Conservation (phyloP, 73 alveolate species). For the Symbiodinium pilosum region DNA sequence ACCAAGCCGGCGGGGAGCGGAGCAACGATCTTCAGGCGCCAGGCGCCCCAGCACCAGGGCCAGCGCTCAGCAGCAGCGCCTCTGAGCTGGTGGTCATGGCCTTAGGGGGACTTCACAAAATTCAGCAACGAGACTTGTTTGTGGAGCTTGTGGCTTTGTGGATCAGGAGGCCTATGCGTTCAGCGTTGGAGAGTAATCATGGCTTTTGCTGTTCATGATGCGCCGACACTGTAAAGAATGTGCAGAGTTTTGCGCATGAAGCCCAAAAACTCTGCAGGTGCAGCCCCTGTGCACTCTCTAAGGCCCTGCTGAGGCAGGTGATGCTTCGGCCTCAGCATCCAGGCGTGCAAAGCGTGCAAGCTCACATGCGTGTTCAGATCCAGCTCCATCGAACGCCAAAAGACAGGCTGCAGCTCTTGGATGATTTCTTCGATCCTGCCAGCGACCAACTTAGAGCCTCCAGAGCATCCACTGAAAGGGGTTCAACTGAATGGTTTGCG, state of each 20-base stretch:
- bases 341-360: too few relatives aligned
- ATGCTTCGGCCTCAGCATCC: conserved; percentile 18
- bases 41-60: background rate
- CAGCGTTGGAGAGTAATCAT: background rate
- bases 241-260: too few relatives aligned
- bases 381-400: too few relatives aligned
- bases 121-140: too few relatives aligned
- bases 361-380: too few relatives aligned
- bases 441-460: background rate
- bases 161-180: background rate
- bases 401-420: conserved; percentile 65
- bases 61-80: background rate
- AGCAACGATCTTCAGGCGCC: background rate
- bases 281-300: too few relatives aligned
- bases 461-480: background rate
- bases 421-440: conserved; percentile 64
- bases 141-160: background rate
- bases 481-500: too few relatives aligned
- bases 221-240: too few relatives aligned
- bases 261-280: too few relatives aligned
- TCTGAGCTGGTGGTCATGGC: background rate
- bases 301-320: conserved; percentile 87
- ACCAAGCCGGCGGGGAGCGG: too few relatives aligned
- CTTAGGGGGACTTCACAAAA: background rate
- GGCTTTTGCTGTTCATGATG: too few relatives aligned